Percentiles rank a stretch among this genome's conserved stretches.
Conservation (phyloP, 2,329 filamentous ascomycete species). For the Macrophomina tecta region DNA sequence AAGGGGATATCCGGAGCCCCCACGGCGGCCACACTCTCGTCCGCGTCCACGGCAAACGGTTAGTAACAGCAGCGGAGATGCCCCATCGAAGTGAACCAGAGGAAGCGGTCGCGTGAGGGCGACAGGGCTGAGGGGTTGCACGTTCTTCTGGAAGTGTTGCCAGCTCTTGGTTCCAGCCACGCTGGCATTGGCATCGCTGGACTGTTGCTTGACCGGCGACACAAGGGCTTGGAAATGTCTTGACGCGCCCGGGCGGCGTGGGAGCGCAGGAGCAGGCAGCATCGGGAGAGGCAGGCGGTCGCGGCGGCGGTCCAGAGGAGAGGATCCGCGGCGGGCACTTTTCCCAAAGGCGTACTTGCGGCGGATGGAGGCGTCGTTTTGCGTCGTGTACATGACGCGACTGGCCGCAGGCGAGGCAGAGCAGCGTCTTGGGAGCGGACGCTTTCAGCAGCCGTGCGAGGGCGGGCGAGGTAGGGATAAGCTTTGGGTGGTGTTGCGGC, state of each 20-base stretch:
- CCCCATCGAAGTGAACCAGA: background rate
- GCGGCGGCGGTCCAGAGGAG: background rate
- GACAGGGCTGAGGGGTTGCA: background rate
- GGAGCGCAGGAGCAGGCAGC: background rate
- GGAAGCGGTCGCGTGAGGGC: background rate
- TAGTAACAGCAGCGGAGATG: background rate
- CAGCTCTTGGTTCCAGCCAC: conserved; percentile 8
- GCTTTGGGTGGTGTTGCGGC: background rate
- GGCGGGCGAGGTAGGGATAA: conserved; percentile 12
- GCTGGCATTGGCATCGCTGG: background rate
- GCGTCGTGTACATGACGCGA: background rate
- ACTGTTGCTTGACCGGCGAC: background rate
- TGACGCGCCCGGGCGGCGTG: background rate
- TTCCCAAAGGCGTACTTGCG: background rate
- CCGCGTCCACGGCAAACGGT: background rate
- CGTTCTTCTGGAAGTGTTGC: background rate
- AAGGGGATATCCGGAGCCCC: background rate
- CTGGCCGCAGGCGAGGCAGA: background rate
- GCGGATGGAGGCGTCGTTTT: background rate
- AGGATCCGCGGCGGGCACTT: background rate
- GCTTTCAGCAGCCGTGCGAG: conserved; percentile 8
- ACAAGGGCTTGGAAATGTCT: conserved; percentile 16
- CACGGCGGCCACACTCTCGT: conserved; percentile 3
- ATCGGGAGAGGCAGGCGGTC: background rate
- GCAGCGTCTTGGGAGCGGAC: background rate